Conservation (phyloP, 352 stramenopile genomes). For the Globisporangium orthogonon region DNA sequence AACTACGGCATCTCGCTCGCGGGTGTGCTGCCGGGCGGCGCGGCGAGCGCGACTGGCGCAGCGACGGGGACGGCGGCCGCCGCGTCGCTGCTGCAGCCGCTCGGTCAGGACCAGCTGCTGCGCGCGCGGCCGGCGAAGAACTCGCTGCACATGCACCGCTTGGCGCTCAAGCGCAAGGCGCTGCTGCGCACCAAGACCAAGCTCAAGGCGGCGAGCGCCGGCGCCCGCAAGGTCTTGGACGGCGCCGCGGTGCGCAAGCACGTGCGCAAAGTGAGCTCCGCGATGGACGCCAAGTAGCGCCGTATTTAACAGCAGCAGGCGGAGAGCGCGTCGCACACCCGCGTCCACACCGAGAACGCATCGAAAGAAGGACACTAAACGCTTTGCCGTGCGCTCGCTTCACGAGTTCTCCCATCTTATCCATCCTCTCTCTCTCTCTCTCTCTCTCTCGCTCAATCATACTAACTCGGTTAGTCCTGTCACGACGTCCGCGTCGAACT, state of each 20-base stretch:
- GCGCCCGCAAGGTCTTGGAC: constrained; percentile 32
- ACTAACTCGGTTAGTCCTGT: constrained; percentile 52
- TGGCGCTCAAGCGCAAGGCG: constrained; percentile 72
- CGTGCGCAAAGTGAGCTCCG: constrained; percentile 42
- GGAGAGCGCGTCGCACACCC: background rate
- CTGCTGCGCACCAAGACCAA: constrained; percentile 45
- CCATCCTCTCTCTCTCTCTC: background rate
- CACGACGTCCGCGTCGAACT: constrained; percentile 59
- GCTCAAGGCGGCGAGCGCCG: constrained; percentile 33
- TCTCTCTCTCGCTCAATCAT: too few species aligned
- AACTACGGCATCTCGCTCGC: constrained; percentile 82
- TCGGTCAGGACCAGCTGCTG: constrained; percentile 51
- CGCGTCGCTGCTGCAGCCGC: constrained; percentile 29
- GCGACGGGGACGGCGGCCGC: background rate
- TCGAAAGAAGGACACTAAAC: too few species aligned
- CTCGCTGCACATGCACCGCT: constrained; percentile 79
- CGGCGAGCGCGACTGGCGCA: background rate
- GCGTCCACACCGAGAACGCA: too few species aligned
- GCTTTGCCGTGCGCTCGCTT: too few species aligned
- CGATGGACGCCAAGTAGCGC: constrained; percentile 23
- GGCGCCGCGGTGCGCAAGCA: constrained; percentile 26
- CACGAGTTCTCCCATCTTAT: background rate
- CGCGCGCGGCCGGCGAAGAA: constrained; percentile 57
- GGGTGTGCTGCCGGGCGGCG: constrained; percentile 29
- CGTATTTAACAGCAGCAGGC: background rate